phyloP scores from a whole-genome alignment of 2,329 filamentous ascomycete genomes.

The Ceratocystis colombiana region DNA sequence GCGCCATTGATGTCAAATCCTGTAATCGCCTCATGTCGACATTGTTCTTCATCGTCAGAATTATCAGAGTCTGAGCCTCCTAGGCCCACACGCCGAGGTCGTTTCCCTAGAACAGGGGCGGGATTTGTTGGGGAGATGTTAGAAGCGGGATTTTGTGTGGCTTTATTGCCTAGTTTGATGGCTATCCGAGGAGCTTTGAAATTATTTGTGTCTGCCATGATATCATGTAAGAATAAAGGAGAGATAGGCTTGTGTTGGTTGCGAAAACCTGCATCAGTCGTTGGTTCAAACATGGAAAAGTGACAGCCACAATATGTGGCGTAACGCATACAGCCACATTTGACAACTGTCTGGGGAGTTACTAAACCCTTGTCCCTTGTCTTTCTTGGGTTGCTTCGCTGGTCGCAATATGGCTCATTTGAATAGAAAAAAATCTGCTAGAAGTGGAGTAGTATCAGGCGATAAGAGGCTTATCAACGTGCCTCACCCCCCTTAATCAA shows the following conservation, averaged over 20 bases:
- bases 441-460: constrained; percentile 22
- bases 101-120: constrained; percentile 26
- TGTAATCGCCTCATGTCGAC: constrained; percentile 21
- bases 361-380: background rate
- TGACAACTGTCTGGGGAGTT: background rate
- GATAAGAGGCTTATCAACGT: constrained; percentile 22
- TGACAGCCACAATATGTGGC: background rate
- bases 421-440: constrained; percentile 23
- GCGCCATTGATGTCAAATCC: constrained; percentile 20
- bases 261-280: background rate
- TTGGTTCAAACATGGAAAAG: background rate
- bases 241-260: background rate
- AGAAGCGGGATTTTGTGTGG: constrained; percentile 13
- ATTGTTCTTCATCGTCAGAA: constrained; percentile 21
- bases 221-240: background rate
- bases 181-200: constrained; percentile 26
- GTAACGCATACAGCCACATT: background rate
- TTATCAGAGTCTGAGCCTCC: constrained; percentile 26
- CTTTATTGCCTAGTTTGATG: constrained; percentile 25
- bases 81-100: constrained; percentile 22
- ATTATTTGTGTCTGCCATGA: constrained; percentile 14
- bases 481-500: constrained; percentile 14
- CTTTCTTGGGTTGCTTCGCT: background rate
- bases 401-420: constrained; percentile 12
- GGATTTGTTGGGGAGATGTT: constrained; percentile 16